These are phyloP conservation scores for Alternaria arbusti DNA, from an alignment of 2,329 filamentous ascomycete species.

Conservation along the genomic window DNA sequence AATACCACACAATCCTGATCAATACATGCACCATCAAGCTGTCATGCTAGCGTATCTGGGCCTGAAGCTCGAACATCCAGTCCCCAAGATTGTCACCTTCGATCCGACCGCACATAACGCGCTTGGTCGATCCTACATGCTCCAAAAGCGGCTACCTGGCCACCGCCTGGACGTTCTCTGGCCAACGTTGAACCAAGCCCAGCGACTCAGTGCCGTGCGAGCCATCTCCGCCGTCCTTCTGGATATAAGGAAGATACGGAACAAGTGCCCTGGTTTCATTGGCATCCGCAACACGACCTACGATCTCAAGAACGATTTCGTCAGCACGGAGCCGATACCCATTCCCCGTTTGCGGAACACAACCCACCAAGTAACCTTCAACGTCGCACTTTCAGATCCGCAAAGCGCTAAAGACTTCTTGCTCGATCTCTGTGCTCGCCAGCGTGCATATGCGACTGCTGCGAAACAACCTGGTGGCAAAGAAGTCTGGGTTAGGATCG, in stretches of 20 bases:
- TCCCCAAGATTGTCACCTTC: constrained; percentile 12
- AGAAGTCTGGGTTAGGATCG: background rate
- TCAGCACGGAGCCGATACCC: background rate
- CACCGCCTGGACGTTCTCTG: background rate
- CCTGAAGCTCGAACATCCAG: background rate
- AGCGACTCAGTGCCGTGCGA: constrained; percentile 3
- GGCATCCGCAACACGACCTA: background rate
- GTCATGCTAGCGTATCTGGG: background rate
- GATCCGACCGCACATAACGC: constrained; percentile 6
- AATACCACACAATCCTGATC: background rate
- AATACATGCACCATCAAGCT: background rate
- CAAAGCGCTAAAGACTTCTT: background rate
- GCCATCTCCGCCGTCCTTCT: background rate
- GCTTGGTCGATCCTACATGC: constrained; percentile 12
- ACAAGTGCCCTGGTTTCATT: background rate
- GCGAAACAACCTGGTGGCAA: background rate
- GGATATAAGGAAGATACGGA: background rate
- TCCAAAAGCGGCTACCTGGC: constrained; percentile 20
- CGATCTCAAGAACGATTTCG: background rate
- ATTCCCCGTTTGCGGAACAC: background rate
- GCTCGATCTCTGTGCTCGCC: background rate
- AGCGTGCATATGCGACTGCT: background rate
- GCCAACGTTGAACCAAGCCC: constrained; percentile 6
- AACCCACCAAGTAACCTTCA: background rate
- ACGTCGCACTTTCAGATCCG: background rate